These are phyloP conservation scores for Thelephora ganbajun DNA, from an alignment of 768 basidiomycete species.

Conservation along the genomic window DNA sequence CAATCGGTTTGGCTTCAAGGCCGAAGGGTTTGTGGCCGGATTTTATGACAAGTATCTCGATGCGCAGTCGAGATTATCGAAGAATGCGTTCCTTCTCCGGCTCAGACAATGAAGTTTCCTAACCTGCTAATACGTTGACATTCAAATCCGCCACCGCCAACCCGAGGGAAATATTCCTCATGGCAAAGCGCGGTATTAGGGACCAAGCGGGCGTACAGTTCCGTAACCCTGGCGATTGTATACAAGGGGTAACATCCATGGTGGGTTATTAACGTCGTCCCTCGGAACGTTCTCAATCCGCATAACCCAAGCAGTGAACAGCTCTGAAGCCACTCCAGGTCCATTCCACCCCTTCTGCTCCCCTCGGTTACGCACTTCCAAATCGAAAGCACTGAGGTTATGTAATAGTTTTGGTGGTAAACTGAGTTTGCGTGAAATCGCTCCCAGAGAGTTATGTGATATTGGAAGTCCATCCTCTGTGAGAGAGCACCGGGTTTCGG, in stretches of 20 bases:
- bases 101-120: too few species aligned
- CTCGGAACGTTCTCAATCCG: constrained; percentile 33
- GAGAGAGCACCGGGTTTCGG: constrained; percentile 22
- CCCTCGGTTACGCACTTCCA: constrained; percentile 6
- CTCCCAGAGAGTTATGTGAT: constrained; percentile 47
- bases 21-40: too few species aligned
- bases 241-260: constrained; percentile 37
- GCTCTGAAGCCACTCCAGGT: constrained; percentile 38
- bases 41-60: too few species aligned
- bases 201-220: constrained; percentile 20
- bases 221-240: constrained; percentile 52
- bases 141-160: too few species aligned
- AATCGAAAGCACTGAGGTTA: constrained; percentile 28
- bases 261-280: constrained; percentile 9
- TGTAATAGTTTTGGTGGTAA: constrained; percentile 46
- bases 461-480: constrained; percentile 46
- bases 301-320: constrained; percentile 73
- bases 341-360: constrained; percentile 12
- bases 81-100: too few species aligned
- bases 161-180: too few species aligned
- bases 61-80: too few species aligned
- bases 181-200: too few species aligned
- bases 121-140: too few species aligned
- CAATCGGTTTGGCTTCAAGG: too few species aligned
- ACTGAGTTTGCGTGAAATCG: constrained; percentile 59